Percentiles rank a stretch among this genome's conserved stretches.
phyloP scores from a whole-genome alignment of 805 yeast species.

The Ogataea corticis region DNA sequence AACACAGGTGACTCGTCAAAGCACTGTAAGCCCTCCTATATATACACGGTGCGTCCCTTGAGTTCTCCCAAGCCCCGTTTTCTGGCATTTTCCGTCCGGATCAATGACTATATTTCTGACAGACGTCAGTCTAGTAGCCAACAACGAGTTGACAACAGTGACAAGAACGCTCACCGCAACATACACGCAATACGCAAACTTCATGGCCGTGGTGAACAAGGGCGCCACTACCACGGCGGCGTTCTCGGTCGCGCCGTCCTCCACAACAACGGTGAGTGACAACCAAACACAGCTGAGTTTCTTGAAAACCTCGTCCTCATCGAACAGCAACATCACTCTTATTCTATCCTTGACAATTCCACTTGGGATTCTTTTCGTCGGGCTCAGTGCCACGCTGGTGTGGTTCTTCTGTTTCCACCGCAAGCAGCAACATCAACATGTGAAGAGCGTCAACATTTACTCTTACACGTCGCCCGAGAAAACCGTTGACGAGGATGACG shows the following conservation, averaged over 20 bases:
- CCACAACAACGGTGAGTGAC: neutral
- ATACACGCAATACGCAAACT: slow-evolving; percentile 7
- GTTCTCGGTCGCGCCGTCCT: neutral
- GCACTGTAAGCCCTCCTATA: neutral
- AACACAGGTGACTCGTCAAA: slow-evolving; percentile 1
- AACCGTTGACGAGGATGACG: neutral
- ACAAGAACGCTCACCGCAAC: slow-evolving; percentile 18
- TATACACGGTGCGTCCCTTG: neutral
- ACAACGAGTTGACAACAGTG: slow-evolving; percentile 20
- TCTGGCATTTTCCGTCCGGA: neutral
- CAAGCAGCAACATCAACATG: neutral
- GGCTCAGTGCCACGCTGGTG: slow-evolving; percentile 1
- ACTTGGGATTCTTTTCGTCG: slow-evolving; percentile 9
- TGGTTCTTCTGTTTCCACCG: slow-evolving; percentile 9
- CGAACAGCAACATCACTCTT: slow-evolving; percentile 12
- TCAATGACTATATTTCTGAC: slow-evolving; percentile 9
- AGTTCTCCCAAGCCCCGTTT: too few species aligned
- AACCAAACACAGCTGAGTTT: neutral
- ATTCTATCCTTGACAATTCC: slow-evolving; percentile 18
- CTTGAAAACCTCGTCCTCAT: neutral
- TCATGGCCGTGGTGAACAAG: slow-evolving; percentile 7
- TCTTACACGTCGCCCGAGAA: too few species aligned
- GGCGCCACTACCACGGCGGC: neutral
- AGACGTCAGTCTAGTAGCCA: slow-evolving; percentile 13
- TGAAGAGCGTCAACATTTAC: neutral